phyloP scores from a whole-genome alignment of 2,329 filamentous ascomycete genomes.

The Taxawa tesnikishii region DNA sequence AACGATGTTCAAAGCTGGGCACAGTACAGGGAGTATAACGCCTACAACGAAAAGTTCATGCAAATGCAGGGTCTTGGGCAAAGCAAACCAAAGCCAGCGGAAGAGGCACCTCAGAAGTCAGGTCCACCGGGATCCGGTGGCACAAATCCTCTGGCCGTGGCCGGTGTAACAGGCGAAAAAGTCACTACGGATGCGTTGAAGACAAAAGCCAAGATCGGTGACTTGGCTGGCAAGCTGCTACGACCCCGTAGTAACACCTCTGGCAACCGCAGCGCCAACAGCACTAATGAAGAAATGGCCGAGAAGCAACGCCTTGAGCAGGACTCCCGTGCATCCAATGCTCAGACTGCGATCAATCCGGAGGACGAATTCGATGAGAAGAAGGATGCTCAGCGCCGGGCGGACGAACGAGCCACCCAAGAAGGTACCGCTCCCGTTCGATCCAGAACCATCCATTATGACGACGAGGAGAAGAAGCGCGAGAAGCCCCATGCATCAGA shows the following conservation, averaged over 20 bases:
- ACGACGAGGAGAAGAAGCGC: constrained; percentile 5
- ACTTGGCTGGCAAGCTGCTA: constrained; percentile 19
- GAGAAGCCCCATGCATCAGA: constrained; percentile 14
- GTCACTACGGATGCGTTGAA: constrained; percentile 4
- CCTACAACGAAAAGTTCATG: constrained; percentile 67
- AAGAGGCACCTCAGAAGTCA: constrained; percentile 34
- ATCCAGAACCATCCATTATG: constrained; percentile 20
- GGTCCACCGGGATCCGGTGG: constrained; percentile 33
- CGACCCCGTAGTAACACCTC: constrained; percentile 17
- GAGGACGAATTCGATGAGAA: constrained; percentile 13
- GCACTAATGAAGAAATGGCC: constrained; percentile 1
- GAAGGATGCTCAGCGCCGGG: constrained; percentile 4
- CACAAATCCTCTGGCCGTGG: constrained; percentile 9
- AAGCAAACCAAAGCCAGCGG: constrained; percentile 38
- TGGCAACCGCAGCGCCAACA: constrained; percentile 6
- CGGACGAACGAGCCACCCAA: constrained; percentile 17
- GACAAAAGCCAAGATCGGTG: constrained; percentile 15
- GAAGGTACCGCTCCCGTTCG: not conserved
- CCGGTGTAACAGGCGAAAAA: constrained; percentile 1
- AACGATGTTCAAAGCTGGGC: constrained; percentile 88
- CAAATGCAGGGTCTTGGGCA: constrained; percentile 45
- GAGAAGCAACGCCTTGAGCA: constrained; percentile 7
- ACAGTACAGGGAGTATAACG: constrained; percentile 74
- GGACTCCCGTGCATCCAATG: constrained; percentile 7
- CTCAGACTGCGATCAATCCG: constrained; percentile 8